Base-by-base conservation (phyloP, 192 early-diverging fungal species). In the Coemansia sp. region DNA sequence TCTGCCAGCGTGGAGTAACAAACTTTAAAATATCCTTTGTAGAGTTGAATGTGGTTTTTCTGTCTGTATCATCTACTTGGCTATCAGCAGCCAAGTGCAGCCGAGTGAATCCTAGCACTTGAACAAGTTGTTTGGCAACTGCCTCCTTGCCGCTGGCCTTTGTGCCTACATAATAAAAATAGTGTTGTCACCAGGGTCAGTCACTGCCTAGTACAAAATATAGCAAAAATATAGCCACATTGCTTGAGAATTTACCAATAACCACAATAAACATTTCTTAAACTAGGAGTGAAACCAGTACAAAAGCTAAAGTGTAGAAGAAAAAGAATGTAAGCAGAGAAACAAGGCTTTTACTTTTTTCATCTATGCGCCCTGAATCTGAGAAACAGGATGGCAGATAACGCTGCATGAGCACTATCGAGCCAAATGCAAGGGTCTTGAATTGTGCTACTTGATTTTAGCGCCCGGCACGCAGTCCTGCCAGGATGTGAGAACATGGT, bases 1-100 rank as follows among this genome's bases (percentile, higher is more conserved):
- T 65, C 35, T 69, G 67, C 95, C 94, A 97, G 61, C 87, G 82
- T 12, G 82, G 82, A 0, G 92, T 95, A 17, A 90, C 92, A 70
- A 85, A 85, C 12, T 75, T 54, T 47, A 89, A 74, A 55, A 93
- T 73, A 5, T 83, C 83, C n/a, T 86, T 76, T 7, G 87, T 63
- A 0, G 82, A 77, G 7, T 69, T 57, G 58, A 97, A 94, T 17
- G 72, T 53, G 14, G 39, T 48, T 7, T 23, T n/a, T 3, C 21
- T 22, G 29, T 27, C 39, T 11, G 14, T n/a, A 37, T 37, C 55
- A 32, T 27, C 17, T 35, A 35, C 32, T 10, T 38, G n/a, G 24
- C 62, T 35, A 12, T 9, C 39, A 35, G 32, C 32, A 35, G 8
- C 32, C 14, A 81, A 39, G 19, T 38, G 29, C 14, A 81, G 38